Evolutionary conservation across 2,329 filamentous ascomycete species (phyloP), one percentile per base, ranked within the genome.

Genomic region (Arachnopeziza araneosa): DNA sequence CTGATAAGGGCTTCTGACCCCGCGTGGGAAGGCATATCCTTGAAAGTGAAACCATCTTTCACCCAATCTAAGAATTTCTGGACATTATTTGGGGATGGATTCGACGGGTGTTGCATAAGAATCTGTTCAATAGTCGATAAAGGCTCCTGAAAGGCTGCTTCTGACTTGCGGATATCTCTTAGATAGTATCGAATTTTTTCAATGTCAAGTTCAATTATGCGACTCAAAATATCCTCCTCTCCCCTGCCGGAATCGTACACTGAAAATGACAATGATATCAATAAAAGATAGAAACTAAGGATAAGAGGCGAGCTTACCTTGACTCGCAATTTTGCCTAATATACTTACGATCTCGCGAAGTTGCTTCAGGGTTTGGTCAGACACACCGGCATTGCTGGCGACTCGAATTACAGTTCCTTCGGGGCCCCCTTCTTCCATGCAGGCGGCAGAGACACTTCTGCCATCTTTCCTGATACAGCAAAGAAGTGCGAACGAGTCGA

Each of bases 401-500:
- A 71, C 59, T 48, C 69, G 70, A 55, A 71, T 36, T 2, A 70
- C 58, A n/a, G 64, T 67, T 8, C 66, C 70, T 49, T 50, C 58
- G 23, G 66, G 64, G 21, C 52, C 48, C 23, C 59, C 56, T 53
- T 67, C 65, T 62, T 73, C 72, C 58, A 74, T 57, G 54, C 70
- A 71, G 1, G 70, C 72, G 26, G 72, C 72, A 3, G 72, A 68
- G 6, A 71, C 72, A 23, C 66, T 71, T 24, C 70, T 57, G 2
- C 63, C 48, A 44, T 67, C 61, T 44, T 55, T 48, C 21, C 53
- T 62, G 0, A 67, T 72, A 8, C 71, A 68, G 57, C 66, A 72
- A 6, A 74, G 60, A 24, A 74, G 61, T 1, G 72, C 72, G 52
- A 74, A 72, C 10, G 72, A 73, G 59, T 73, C 72, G 1, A 72